Evolutionary conservation across 2,329 filamentous ascomycete genomes (phyloP).

Genomic region (Plectosphaerella plurivora): DNA sequence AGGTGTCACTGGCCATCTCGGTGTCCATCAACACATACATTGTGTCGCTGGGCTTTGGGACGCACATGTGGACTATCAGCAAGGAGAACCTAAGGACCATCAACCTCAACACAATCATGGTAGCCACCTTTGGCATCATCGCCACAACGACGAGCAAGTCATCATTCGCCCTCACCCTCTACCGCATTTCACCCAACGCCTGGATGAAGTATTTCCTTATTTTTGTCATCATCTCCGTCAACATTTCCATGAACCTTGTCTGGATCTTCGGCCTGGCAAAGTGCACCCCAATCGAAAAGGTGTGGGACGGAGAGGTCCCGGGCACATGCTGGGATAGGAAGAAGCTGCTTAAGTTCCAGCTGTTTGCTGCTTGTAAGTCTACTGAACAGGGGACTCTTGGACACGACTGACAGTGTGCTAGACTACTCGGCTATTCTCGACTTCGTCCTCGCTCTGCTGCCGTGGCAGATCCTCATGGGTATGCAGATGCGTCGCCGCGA

Average conservation of each 20-base stretch:
- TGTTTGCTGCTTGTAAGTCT: constrained; percentile 25
- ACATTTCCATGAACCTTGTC: constrained; percentile 17
- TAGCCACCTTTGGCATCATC: constrained; percentile 15
- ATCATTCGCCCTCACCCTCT: constrained; percentile 15
- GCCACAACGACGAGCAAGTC: constrained; percentile 15
- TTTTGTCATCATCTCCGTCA: constrained; percentile 17
- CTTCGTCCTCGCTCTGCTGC: constrained; percentile 25
- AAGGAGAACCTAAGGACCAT: constrained; percentile 12
- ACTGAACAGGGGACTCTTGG: too few relatives aligned
- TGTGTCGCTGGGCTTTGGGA: constrained; percentile 19
- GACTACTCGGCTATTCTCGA: constrained; percentile 28
- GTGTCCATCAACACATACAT: constrained; percentile 25
- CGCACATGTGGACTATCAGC: constrained; percentile 13
- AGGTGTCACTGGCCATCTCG: constrained; percentile 21
- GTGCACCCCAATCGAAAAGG: constrained; percentile 21
- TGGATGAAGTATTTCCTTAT: constrained; percentile 20
- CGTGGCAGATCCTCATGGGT: constrained; percentile 27
- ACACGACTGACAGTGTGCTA: constrained; percentile 7
- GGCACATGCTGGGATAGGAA: constrained; percentile 24
- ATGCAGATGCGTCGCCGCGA: constrained; percentile 25
- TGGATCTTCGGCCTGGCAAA: constrained; percentile 28
- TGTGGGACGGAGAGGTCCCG: constrained; percentile 17
- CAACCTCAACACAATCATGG: constrained; percentile 14
- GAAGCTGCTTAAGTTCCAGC: constrained; percentile 19
- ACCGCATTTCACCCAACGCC: constrained; percentile 15